Base-by-base conservation (phyloP, 2,329 filamentous ascomycete species). In the Xylariaceae sp. region DNA sequence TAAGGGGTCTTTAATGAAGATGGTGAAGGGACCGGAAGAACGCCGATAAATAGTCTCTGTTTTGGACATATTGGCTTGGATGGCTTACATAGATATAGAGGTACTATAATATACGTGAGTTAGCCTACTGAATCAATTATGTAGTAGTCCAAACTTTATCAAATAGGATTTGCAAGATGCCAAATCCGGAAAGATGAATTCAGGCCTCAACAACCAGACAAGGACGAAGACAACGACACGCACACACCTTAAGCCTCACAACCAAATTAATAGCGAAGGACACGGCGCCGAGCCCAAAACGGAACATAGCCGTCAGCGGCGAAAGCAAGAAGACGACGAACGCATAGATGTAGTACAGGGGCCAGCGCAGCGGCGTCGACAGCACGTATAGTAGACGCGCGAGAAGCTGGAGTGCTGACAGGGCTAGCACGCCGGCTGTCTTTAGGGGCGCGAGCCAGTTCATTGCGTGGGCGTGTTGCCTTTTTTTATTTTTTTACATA, bases 81-180 rank as follows among this genome's bases (percentile, higher is more conserved):
- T 28, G 8, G 36, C 71, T 68, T 71, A 73, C 71, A 46, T 67
- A 72, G 50, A 71, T 65, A 40, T 71, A 73, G 9, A 72, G 58
- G 53, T 69, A 69, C 71, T 73, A 40, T 49, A 28, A 47, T 31
- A 41, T 7, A 33, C 11, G 14, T 21, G 9, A 29, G 34, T 57
- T 48, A 60, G 56, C 54, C 11, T 37, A 8, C 26, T 16, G 28
- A n/a, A 24, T 28, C 7, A 33, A 23, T 34, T 6, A 19, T n/a
- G n/a, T 31, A 4, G 34, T 16, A 48, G 8, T 17, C 12, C 23
- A 34, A 33, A 17, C 11, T 34, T n/a, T 16, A 23, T 4, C 7
- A 21, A 31, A 31, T n/a, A 14, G 19, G 24, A 23, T 28, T 7
- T 43, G 11, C 9, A 17, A 45, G 41, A 6, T 36, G n/a, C 7